These are phyloP conservation scores for Thamnidium elegans DNA, from an alignment of 192 early-diverging fungal genomes.

Conservation along the genomic window DNA sequence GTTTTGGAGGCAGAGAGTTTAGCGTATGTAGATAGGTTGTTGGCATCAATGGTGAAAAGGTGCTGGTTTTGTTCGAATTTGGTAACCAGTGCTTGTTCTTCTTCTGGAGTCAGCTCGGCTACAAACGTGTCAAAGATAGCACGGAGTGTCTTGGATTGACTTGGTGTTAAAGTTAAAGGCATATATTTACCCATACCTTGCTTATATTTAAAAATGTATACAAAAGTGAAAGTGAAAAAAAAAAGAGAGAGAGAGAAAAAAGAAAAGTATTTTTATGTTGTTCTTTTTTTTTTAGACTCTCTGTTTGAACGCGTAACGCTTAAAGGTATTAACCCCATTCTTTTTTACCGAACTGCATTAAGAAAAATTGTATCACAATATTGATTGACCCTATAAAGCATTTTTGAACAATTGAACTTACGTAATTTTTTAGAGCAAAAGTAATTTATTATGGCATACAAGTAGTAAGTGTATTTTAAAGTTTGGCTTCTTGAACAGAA, in stretches of 20 bases:
- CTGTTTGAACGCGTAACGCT: no score
- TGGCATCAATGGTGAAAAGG: slow-evolving; percentile 23
- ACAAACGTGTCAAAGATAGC: slow-evolving; percentile 51
- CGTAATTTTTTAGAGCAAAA: not conserved
- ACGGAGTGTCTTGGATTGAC: slow-evolving; percentile 36
- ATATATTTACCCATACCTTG: not conserved
- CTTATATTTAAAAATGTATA: not conserved
- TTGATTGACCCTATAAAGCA: no score
- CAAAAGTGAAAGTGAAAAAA: not conserved
- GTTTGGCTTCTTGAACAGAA: not conserved
- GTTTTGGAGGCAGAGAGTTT: slow-evolving; percentile 6
- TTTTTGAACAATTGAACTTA: no score
- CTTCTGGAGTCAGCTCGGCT: slow-evolving; percentile 35
- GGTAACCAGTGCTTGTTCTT: slow-evolving; percentile 28
- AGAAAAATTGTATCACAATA: no score
- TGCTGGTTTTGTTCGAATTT: slow-evolving; percentile 7
- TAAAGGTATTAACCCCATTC: no score
- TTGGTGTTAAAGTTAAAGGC: not conserved
- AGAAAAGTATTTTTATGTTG: no score
- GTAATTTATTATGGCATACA: not conserved
- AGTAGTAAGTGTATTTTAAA: not conserved
- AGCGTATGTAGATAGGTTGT: slow-evolving; percentile 23
- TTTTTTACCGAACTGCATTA: no score
- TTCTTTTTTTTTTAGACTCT: no score
- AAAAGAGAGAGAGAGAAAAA: not conserved